Percentiles rank a stretch among this genome's conserved stretches.
phyloP scores from a whole-genome alignment of 768 basidiomycete species.

The Paxillus rubicundulus region DNA sequence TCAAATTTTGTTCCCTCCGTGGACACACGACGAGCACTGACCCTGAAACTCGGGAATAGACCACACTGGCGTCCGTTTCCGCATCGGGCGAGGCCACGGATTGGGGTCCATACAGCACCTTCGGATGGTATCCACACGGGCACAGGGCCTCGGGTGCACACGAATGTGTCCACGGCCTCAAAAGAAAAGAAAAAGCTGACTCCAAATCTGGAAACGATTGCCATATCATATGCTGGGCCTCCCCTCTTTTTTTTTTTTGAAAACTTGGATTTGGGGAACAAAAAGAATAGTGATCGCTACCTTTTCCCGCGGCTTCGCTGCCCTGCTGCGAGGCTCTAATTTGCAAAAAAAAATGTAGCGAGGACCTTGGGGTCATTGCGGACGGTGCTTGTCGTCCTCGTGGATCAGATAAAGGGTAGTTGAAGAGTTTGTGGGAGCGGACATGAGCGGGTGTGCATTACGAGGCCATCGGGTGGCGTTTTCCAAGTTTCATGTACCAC shows the following conservation, averaged over 20 bases:
- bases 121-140: no score
- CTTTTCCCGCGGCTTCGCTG: slow-evolving; percentile 51
- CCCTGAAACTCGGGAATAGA: slow-evolving; percentile 12
- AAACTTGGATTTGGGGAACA: no score
- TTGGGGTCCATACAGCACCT: slow-evolving; percentile 17
- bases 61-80: slow-evolving; percentile 1
- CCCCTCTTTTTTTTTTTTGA: no score
- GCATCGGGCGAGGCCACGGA: slow-evolving; percentile 26
- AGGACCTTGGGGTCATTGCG: slow-evolving; percentile 29
- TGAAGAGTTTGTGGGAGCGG: slow-evolving; percentile 24
- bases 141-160: no score
- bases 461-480: slow-evolving; percentile 27
- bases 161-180: not conserved
- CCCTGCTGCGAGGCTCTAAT: slow-evolving; percentile 32
- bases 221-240: no score
- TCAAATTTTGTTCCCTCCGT: slow-evolving; percentile 18
- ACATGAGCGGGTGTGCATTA: slow-evolving; percentile 32
- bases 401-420: slow-evolving; percentile 35
- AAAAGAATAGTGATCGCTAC: slow-evolving; percentile 37
- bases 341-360: slow-evolving; percentile 32
- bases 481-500: no score
- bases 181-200: no score
- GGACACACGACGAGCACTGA: slow-evolving; percentile 11
- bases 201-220: no score
- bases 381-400: slow-evolving; percentile 32